phyloP scores from a whole-genome alignment of 2,329 filamentous ascomycete species.

The Paramyrothecium roridum region DNA sequence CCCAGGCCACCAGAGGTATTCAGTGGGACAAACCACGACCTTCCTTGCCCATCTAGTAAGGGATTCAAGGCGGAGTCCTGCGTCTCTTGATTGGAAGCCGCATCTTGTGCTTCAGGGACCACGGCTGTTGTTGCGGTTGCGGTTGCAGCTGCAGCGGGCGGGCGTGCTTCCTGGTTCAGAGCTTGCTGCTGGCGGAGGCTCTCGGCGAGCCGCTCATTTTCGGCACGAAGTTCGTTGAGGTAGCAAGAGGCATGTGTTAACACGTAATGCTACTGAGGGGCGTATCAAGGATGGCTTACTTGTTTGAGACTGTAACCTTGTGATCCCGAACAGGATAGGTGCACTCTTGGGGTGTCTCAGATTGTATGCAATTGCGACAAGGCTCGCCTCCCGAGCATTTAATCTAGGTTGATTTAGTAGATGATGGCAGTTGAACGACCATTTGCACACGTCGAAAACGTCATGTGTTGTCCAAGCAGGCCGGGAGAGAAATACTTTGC shows the following conservation, averaged over 20 bases:
- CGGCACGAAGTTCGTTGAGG: slow-evolving; percentile 28
- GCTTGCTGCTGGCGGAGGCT: slow-evolving; percentile 3
- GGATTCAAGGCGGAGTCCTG: slow-evolving; percentile 6
- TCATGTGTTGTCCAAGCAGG: neutral
- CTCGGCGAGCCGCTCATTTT: slow-evolving; percentile 25
- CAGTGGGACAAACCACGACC: slow-evolving; percentile 31
- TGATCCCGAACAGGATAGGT: slow-evolving; percentile 19
- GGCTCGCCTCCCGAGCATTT: slow-evolving; percentile 30
- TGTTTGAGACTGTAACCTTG: slow-evolving; percentile 7
- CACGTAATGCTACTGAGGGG: slow-evolving; percentile 17
- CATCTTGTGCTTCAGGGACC: slow-evolving; percentile 8
- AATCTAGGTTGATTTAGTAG: slow-evolving; percentile 4
- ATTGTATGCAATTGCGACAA: slow-evolving; percentile 26
- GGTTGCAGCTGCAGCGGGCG: no score
- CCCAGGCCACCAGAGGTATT: slow-evolving; percentile 15
- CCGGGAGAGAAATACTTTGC: neutral
- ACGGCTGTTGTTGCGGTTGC: no score
- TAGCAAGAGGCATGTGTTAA: slow-evolving; percentile 17
- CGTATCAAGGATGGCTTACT: slow-evolving; percentile 26
- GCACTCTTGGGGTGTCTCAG: slow-evolving; percentile 24
- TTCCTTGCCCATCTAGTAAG: slow-evolving; percentile 13
- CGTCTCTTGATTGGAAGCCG: slow-evolving; percentile 6
- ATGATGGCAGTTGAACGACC: no score
- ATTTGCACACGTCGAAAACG: neutral
- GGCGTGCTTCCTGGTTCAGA: neutral